phyloP scores from a whole-genome alignment of 352 stramenopile species.

The Halophytophthora batemanensis region DNA sequence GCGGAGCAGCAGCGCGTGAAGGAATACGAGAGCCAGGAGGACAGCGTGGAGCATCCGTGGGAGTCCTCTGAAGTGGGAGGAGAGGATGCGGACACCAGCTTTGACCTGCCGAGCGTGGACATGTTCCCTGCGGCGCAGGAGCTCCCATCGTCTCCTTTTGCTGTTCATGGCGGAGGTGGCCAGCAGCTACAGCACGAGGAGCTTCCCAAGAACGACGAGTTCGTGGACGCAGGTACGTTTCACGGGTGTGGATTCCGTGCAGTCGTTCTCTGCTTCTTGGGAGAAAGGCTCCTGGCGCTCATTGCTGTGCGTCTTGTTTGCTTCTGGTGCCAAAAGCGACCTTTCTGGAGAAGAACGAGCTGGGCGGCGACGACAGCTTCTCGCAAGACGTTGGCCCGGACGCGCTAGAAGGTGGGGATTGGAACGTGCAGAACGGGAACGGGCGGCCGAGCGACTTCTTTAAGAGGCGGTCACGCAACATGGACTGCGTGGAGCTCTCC shows the following conservation, averaged over 20 bases:
- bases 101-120: conserved; percentile 36
- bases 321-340: conserved; percentile 19
- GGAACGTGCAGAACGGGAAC: conserved; percentile 27
- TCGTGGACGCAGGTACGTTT: conserved; percentile 65
- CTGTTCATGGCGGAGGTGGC: neutral
- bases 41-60: neutral
- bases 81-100: conserved; percentile 14
- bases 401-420: conserved; percentile 18
- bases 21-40: neutral
- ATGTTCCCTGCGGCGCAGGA: conserved; percentile 18
- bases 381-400: conserved; percentile 22
- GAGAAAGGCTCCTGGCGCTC: neutral
- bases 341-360: conserved; percentile 47
- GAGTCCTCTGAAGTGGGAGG: neutral
- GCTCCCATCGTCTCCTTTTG: neutral
- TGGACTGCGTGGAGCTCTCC: conserved; percentile 70
- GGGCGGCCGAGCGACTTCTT: conserved; percentile 69
- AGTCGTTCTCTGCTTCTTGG: neutral
- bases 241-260: neutral
- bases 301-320: conserved; percentile 1
- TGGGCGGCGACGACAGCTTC: conserved; percentile 45
- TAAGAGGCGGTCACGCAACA: conserved; percentile 62
- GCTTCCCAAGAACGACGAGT: conserved; percentile 49
- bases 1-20: conserved; percentile 3
- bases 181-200: conserved; percentile 6